Evolutionary conservation across 257 asterid genomes (phyloP).

Genomic region (Nicotiana undulata): DNA sequence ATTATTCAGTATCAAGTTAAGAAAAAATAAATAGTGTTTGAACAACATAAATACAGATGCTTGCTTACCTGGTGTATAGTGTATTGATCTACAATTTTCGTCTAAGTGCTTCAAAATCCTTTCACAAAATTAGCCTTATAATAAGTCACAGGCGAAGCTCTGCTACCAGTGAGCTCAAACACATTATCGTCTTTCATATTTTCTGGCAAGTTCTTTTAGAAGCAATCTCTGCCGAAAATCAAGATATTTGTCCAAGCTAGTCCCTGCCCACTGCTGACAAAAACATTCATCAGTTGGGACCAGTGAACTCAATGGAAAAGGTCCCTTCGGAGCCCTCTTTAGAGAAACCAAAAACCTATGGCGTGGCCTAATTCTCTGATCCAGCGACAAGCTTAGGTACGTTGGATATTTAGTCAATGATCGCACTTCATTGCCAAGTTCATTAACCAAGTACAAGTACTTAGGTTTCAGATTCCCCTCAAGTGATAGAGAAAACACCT

Average conservation of each 20-base stretch:
- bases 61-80: neutral
- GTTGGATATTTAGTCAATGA: constrained; percentile 79
- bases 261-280: constrained; percentile 96
- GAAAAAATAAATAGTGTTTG: neutral
- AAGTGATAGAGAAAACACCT: constrained; percentile 87
- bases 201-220: constrained; percentile 74
- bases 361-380: constrained; percentile 95
- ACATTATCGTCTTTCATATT: constrained; percentile 52
- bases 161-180: neutral
- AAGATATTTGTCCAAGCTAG: constrained; percentile 74
- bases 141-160: neutral
- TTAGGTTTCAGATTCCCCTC: constrained; percentile 88
- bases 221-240: constrained; percentile 79
- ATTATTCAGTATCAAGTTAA: neutral
- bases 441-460: constrained; percentile 82
- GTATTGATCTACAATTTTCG: neutral
- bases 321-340: constrained; percentile 90
- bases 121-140: neutral
- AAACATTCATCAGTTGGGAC: constrained; percentile 88
- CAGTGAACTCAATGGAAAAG: constrained; percentile 85
- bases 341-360: constrained; percentile 76
- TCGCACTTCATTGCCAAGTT: constrained; percentile 77
- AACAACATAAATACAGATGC: neutral
- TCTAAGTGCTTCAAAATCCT: neutral
- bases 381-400: constrained; percentile 84